Evolutionary conservation across 2,329 filamentous ascomycete genomes (phyloP).

Genomic region (Dothiorella sarmentorum): DNA sequence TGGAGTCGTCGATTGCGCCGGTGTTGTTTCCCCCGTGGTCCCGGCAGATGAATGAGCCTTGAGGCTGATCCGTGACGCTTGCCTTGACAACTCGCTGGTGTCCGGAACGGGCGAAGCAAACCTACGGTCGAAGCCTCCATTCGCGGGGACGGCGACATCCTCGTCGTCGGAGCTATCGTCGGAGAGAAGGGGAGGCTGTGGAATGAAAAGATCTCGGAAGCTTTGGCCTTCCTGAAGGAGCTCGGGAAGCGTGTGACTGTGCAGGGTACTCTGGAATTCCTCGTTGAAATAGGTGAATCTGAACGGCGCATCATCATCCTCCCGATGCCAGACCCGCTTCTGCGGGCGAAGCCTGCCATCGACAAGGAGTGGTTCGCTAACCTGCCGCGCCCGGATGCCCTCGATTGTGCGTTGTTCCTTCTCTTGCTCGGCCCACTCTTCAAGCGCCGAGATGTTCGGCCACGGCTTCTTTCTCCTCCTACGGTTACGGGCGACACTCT

Average conservation of each 20-base stretch:
- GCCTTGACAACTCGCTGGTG: background rate
- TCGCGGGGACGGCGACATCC: slow-evolving; percentile 36
- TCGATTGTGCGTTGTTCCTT: slow-evolving; percentile 79
- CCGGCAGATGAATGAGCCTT: slow-evolving; percentile 34
- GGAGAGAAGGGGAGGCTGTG: slow-evolving; percentile 60
- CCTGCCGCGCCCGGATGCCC: slow-evolving; percentile 80
- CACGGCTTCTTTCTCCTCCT: slow-evolving; percentile 60
- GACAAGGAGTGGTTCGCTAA: slow-evolving; percentile 89
- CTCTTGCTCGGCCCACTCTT: slow-evolving; percentile 87
- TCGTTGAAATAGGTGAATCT: slow-evolving; percentile 99
- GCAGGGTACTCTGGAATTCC: slow-evolving; percentile 91
- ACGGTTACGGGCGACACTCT: slow-evolving; percentile 39
- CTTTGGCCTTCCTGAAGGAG: slow-evolving; percentile 78
- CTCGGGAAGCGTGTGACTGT: slow-evolving; percentile 92
- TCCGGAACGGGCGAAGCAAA: background rate
- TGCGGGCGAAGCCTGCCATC: slow-evolving; percentile 83
- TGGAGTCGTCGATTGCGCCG: slow-evolving; percentile 32
- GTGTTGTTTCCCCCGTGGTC: slow-evolving; percentile 50
- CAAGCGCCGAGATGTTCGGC: slow-evolving; percentile 79
- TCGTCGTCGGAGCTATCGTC: slow-evolving; percentile 68
- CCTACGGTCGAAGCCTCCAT: background rate
- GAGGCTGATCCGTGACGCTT: slow-evolving; percentile 11
- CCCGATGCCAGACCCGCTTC: slow-evolving; percentile 74
- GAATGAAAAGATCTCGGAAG: slow-evolving; percentile 86
- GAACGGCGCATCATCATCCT: slow-evolving; percentile 86